Base-by-base conservation (phyloP, 179 eudicot genomes). In the Camellia oleifera region DNA sequence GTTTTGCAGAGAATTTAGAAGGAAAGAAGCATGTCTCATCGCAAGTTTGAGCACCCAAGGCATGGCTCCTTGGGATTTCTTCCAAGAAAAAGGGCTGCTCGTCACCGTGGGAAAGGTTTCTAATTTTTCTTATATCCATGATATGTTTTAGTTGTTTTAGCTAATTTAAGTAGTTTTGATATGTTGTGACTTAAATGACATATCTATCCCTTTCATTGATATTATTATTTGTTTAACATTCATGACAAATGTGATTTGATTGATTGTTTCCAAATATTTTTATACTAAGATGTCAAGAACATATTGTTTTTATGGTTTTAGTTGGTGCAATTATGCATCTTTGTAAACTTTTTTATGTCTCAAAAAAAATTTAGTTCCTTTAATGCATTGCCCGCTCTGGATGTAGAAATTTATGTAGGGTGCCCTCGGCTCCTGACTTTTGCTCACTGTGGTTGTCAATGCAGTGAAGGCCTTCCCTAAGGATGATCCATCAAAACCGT, bases 381-480 rank as follows among this genome's bases (percentile, higher is more conserved):
- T 60, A 56, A 7, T 60, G 20, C 13, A 7, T 60, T 15, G 18
- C 20, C 18, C 5, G 7, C 15, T 60, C 7, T 60, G 15, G 15
- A 60, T 54, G 58, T 54, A 54, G 9, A 72, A 46, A 15, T 18
- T 3, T 72, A 17, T 52, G 10, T 46, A 18, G 9, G 7, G 7
- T 17, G 18, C 53, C 14, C 72, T 60, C 61, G 18, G 4, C 8
- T 23, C 7, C 67, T 80, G 74, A 72, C 56, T n/a, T 46, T 32
- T 69, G 12, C 3, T 14, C 48, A 10, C 13, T n/a, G n/a, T 40
- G 75, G 69, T 17, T 18, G 77, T 17, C 14, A 76, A 48, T 85
- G 81, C 92, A 92, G 97, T 91, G 85, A 94, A 94, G 93, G 82
- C 88, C 45, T 94, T 94, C 77, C 98, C 98, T 50, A 90, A 89